Conservation (phyloP, 352 stramenopile genomes). For the Pythium phragmiticola region DNA sequence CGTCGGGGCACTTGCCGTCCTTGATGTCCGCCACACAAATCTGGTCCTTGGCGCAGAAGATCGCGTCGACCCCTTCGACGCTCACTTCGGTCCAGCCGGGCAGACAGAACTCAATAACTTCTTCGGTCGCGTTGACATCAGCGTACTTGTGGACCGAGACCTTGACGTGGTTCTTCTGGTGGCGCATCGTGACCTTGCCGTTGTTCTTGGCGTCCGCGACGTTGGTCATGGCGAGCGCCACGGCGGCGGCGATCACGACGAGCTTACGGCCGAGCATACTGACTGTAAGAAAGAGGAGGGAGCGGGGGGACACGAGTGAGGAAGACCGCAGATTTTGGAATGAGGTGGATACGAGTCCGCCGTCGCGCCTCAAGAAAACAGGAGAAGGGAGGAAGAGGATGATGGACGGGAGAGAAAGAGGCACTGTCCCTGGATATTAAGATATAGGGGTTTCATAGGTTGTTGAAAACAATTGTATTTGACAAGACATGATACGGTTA, state of each 20-base stretch:
- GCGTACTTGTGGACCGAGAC: conserved; percentile 24
- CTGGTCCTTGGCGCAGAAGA: conserved; percentile 18
- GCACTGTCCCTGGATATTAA: too few relatives aligned
- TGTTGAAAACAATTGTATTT: too few relatives aligned
- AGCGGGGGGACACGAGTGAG: neutral
- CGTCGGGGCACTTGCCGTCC: conserved; percentile 15
- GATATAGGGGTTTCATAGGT: too few relatives aligned
- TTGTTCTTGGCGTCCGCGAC: conserved; percentile 6
- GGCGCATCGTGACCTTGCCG: neutral
- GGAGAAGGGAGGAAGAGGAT: too few relatives aligned
- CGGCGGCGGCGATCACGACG: conserved; percentile 24
- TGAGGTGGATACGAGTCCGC: neutral
- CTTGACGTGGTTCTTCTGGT: conserved; percentile 30
- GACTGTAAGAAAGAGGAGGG: neutral
- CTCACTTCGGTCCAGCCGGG: conserved; percentile 13
- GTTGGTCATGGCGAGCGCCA: conserved; percentile 15
- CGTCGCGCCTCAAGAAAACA: too few relatives aligned
- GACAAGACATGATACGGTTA: too few relatives aligned
- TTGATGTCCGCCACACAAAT: conserved; percentile 15
- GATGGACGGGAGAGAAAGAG: too few relatives aligned
- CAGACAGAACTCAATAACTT: neutral
- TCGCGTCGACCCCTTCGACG: conserved; percentile 9
- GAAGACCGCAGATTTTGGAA: neutral
- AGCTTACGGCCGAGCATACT: conserved; percentile 30
- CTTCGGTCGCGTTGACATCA: neutral